A percentile compares a stretch with the other conserved stretches of the same genome.
Conservation (phyloP, 495 filamentous ascomycete genomes). For the Paragyromitra xinjiangensis region DNA sequence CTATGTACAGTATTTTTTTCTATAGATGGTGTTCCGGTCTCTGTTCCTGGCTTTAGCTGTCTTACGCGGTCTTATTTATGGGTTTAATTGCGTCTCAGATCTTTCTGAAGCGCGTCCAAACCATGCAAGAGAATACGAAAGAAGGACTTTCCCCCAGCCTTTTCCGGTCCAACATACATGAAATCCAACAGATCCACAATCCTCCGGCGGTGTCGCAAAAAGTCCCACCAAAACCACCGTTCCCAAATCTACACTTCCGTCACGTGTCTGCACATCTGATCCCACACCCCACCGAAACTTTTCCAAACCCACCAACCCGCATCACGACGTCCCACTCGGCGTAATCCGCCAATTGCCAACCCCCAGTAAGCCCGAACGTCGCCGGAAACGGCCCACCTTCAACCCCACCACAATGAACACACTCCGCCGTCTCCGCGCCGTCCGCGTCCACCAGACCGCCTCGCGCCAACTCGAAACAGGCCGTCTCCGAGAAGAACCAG, state of each 20-base stretch:
- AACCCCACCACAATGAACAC: conserved; percentile 39
- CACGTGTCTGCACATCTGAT: conserved; percentile 18
- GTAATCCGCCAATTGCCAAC: conserved; percentile 11
- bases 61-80: neutral
- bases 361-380: neutral
- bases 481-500: conserved; percentile 64
- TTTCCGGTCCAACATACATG: neutral
- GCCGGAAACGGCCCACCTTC: neutral
- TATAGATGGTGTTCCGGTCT: conserved; percentile 5
- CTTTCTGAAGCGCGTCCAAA: neutral
- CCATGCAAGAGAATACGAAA: neutral
- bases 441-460: conserved; percentile 75
- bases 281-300: conserved; percentile 17
- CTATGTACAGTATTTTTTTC: conserved; percentile 2
- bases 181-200: neutral
- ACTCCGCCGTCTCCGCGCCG: conserved; percentile 66
- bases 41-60: neutral
- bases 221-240: conserved; percentile 56
- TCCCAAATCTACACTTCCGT: conserved; percentile 63
- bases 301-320: conserved; percentile 10
- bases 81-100: neutral
- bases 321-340: conserved; percentile 18
- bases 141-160: conserved; percentile 51
- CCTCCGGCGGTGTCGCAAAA: conserved; percentile 4
- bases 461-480: conserved; percentile 65